A percentile compares a stretch with the other conserved stretches of the same genome.
Conservation (phyloP, 169 alveolate species). For the Plasmodium reichenowi region DNA sequence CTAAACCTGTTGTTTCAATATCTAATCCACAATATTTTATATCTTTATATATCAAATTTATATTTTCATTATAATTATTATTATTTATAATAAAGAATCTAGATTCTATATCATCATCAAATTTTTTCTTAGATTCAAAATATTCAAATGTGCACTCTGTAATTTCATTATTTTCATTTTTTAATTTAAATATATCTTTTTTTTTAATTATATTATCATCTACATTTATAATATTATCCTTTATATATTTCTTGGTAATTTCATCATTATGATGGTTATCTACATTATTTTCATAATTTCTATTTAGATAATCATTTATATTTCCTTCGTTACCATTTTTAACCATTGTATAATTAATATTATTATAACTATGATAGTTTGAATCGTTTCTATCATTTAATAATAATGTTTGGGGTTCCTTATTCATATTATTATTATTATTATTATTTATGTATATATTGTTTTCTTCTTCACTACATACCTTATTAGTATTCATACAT, state of each 20-base stretch:
- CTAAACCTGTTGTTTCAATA: conserved; percentile 91
- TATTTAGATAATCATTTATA: not conserved
- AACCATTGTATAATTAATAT: not conserved
- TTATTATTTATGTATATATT: not conserved
- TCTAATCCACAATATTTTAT: conserved; percentile 84
- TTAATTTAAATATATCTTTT: conserved; percentile 13
- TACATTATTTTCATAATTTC: conserved; percentile 5
- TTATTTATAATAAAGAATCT: conserved; percentile 77
- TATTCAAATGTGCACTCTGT: conserved; percentile 16
- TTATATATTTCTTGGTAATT: conserved; percentile 39
- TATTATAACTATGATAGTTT: not conserved
- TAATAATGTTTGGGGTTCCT: too few species aligned
- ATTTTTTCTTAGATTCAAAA: conserved; percentile 42
- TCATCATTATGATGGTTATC: conserved; percentile 19
- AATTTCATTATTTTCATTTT: conserved; percentile 16
- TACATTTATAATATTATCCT: conserved; percentile 66
- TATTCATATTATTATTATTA: not conserved
- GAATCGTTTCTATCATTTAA: too few species aligned
- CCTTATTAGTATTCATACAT: not conserved
- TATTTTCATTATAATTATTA: conserved; percentile 54
- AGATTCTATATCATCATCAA: conserved; percentile 69
- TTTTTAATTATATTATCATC: conserved; percentile 49
- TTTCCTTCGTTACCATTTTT: not conserved
- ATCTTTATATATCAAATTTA: conserved; percentile 75
- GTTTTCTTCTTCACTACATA: not conserved